These are phyloP conservation scores for Phytophthora idaei DNA, from an alignment of 352 stramenopile genomes.

Conservation along the genomic window DNA sequence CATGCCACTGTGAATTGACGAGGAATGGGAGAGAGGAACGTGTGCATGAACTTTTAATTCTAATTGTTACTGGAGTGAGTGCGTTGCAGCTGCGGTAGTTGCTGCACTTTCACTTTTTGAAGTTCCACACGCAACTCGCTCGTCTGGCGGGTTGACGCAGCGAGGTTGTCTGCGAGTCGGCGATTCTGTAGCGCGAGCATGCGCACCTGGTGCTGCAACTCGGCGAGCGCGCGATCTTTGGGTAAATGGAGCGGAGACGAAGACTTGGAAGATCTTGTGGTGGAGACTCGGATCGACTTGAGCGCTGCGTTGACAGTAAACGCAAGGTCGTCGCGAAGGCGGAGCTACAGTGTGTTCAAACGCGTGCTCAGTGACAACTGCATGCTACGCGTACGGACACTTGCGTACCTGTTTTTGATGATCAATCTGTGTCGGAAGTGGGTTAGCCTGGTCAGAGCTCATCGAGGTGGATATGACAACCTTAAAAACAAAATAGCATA, in stretches of 20 bases:
- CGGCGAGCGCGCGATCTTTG: constrained; percentile 39
- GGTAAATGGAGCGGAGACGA: constrained; percentile 19
- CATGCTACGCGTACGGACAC: neutral
- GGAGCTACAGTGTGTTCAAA: constrained; percentile 41
- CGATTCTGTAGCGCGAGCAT: constrained; percentile 72
- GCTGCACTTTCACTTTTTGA: constrained; percentile 41
- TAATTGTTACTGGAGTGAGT: constrained; percentile 41
- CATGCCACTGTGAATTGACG: constrained; percentile 19
- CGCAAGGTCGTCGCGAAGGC: constrained; percentile 72
- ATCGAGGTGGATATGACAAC: constrained; percentile 60
- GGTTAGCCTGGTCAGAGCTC: constrained; percentile 59
- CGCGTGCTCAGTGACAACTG: constrained; percentile 2
- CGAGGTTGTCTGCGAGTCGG: constrained; percentile 55
- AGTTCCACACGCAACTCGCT: constrained; percentile 61
- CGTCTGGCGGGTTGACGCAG: constrained; percentile 55
- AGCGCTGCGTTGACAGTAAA: constrained; percentile 83
- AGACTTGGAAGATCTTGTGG: neutral
- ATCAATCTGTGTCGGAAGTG: constrained; percentile 63
- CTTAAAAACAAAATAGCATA: constrained; percentile 19
- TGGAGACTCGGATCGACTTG: constrained; percentile 67
- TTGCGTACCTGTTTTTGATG: constrained; percentile 66
- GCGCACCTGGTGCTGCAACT: constrained; percentile 66
- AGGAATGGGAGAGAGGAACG: neutral
- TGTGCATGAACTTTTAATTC: constrained; percentile 16
- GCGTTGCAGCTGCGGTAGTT: constrained; percentile 51